phyloP scores from a whole-genome alignment of 768 basidiomycete genomes.

The Tylopilus plumbeoviolaceoides region DNA sequence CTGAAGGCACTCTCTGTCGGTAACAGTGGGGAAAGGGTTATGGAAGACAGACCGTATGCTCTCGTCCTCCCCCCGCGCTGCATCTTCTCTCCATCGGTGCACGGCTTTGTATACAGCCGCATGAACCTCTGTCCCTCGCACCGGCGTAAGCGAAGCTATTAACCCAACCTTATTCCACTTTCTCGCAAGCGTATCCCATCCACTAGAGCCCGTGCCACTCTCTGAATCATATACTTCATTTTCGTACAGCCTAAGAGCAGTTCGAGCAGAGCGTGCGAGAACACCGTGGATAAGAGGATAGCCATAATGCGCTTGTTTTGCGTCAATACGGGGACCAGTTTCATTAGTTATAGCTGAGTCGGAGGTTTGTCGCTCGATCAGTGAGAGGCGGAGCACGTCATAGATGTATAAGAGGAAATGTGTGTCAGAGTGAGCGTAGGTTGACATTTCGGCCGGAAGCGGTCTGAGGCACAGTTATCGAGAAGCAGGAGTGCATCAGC shows the following conservation, averaged over 20 bases:
- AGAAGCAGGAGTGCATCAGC: neutral
- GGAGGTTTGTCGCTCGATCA: conserved; percentile 62
- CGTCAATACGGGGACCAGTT: neutral
- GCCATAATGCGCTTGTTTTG: conserved; percentile 15
- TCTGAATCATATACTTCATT: conserved; percentile 66
- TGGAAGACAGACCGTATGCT: conserved; percentile 58
- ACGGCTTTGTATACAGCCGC: conserved; percentile 65
- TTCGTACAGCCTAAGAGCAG: conserved; percentile 67
- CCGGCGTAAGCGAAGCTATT: conserved; percentile 10
- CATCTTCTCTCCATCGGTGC: conserved; percentile 78
- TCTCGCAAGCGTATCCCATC: conserved; percentile 73
- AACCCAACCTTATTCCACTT: conserved; percentile 77
- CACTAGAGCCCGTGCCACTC: conserved; percentile 59
- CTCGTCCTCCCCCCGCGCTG: conserved; percentile 84
- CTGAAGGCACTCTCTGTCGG: conserved; percentile 29
- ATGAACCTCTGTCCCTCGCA: conserved; percentile 37
- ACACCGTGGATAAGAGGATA: conserved; percentile 56
- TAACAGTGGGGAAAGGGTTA: neutral
- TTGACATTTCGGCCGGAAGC: conserved; percentile 81
- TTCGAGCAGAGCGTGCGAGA: conserved; percentile 70
- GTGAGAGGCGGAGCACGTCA: conserved; percentile 83
- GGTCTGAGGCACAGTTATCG: conserved; percentile 42
- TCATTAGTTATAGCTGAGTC: conserved; percentile 21
- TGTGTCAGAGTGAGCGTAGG: conserved; percentile 93
- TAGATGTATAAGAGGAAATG: conserved; percentile 93